phyloP scores from a whole-genome alignment of 176 grass and related monocot species.

The Oryza brachyantha region DNA sequence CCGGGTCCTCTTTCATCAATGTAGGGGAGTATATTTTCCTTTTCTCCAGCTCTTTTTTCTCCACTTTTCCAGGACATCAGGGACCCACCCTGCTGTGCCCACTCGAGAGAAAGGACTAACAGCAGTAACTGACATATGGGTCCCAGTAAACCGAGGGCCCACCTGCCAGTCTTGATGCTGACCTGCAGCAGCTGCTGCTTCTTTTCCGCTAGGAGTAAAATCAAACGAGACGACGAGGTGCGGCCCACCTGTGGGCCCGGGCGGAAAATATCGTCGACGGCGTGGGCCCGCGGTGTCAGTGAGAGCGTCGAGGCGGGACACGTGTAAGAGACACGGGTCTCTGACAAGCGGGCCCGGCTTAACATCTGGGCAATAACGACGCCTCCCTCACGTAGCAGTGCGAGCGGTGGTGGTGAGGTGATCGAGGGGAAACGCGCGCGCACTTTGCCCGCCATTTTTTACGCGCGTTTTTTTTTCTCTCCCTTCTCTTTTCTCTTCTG shows the following conservation, averaged over 20 bases:
- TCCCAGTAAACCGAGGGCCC: fast-evolving
- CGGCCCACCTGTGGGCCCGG: not conserved
- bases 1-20: not conserved
- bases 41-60: not conserved
- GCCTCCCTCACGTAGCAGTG: not conserved
- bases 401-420: too few relatives aligned
- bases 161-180: fast-evolving
- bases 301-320: too few relatives aligned
- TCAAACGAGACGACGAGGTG: not conserved
- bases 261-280: not conserved
- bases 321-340: not conserved
- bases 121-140: not conserved
- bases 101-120: not conserved
- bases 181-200: not conserved
- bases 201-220: not conserved
- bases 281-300: not conserved
- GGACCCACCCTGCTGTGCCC: not conserved
- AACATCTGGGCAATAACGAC: conserved; percentile 26
- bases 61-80: conserved; percentile 25
- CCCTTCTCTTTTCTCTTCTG: too few relatives aligned
- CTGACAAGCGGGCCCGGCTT: not conserved
- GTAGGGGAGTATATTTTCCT: not conserved
- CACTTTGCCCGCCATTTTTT: not conserved
- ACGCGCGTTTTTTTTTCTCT: not conserved
- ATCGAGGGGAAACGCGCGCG: too few relatives aligned